A percentile compares a stretch with the other conserved stretches of the same genome.
These are phyloP conservation scores for Gigaspora rosea DNA, from an alignment of 192 early-diverging fungal species.

Conservation along the genomic window DNA sequence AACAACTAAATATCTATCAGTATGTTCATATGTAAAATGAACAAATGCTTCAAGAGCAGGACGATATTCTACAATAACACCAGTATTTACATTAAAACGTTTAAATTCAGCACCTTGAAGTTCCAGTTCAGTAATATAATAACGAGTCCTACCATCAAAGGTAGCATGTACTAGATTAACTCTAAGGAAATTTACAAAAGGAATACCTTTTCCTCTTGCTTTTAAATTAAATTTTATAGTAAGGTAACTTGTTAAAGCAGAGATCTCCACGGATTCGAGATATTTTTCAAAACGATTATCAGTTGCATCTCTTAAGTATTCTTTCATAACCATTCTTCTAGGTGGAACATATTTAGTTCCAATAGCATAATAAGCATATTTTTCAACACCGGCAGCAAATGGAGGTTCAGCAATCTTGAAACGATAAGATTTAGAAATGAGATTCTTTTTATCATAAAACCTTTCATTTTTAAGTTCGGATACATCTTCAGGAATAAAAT, in stretches of 20 bases:
- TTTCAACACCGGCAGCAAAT: conserved; percentile 19
- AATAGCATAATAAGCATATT: conserved; percentile 23
- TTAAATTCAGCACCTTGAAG: conserved; percentile 7
- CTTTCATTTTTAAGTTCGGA: not conserved
- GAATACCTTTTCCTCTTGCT: not conserved
- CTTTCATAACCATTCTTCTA: conserved; percentile 12
- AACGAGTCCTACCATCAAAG: not conserved
- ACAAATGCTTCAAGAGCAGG: conserved; percentile 24
- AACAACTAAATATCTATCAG: conserved; percentile 17
- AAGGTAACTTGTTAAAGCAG: conserved; percentile 9
- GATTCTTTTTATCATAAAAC: conserved; percentile 1
- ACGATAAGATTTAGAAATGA: not conserved
- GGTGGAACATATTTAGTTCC: not conserved
- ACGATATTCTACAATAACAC: not conserved
- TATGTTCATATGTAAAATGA: conserved; percentile 26
- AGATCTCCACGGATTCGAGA: conserved; percentile 29
- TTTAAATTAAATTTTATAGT: conserved; percentile 15
- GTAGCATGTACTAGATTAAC: not conserved
- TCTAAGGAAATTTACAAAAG: conserved; percentile 11
- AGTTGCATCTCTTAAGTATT: not conserved
- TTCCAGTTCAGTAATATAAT: not conserved
- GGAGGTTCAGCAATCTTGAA: conserved; percentile 19
- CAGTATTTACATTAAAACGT: conserved; percentile 17
- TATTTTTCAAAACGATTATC: conserved; percentile 10
- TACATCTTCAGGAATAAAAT: not conserved